These are phyloP conservation scores for Colletotrichum magnum DNA, from an alignment of 2,329 filamentous ascomycete species.

Conservation along the genomic window DNA sequence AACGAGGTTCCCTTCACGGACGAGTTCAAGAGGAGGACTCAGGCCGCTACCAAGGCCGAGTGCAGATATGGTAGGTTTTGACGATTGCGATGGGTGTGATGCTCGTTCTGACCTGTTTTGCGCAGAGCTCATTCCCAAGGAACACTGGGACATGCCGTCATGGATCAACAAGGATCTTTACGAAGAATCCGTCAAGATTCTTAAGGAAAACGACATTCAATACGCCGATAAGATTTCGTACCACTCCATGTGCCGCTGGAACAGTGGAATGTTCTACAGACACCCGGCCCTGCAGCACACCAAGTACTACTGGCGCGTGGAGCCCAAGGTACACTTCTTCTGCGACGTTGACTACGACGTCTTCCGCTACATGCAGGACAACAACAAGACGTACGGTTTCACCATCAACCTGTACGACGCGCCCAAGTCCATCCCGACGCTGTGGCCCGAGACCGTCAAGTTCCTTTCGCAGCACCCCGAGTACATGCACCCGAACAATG, in stretches of 20 bases:
- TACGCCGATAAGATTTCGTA: conserved; percentile 93
- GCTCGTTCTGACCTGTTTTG: conserved; percentile 36
- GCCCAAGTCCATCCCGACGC: conserved; percentile 84
- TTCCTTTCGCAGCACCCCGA: conserved; percentile 89
- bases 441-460: conserved; percentile 97
- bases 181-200: conserved; percentile 84
- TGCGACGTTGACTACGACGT: conserved; percentile 99
- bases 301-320: conserved; percentile 98
- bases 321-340: conserved; percentile 99
- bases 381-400: conserved; percentile 99
- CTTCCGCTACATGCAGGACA: conserved; percentile 97
- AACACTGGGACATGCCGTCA: conserved; percentile 91
- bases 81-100: neutral
- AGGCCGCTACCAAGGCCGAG: conserved; percentile 88
- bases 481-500: conserved; percentile 86
- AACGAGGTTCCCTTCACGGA: conserved; percentile 95
- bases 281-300: conserved; percentile 87
- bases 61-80: conserved; percentile 79
- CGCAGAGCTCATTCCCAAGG: conserved; percentile 87
- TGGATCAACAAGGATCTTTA: conserved; percentile 95
- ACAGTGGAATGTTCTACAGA: conserved; percentile 97
- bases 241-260: conserved; percentile 99
- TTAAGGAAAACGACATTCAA: conserved; percentile 88
- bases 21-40: conserved; percentile 89
- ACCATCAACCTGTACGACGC: conserved; percentile 98